Evolutionary conservation across 495 filamentous ascomycete species (phyloP).

Genomic region (Aspergillus biplanus): DNA sequence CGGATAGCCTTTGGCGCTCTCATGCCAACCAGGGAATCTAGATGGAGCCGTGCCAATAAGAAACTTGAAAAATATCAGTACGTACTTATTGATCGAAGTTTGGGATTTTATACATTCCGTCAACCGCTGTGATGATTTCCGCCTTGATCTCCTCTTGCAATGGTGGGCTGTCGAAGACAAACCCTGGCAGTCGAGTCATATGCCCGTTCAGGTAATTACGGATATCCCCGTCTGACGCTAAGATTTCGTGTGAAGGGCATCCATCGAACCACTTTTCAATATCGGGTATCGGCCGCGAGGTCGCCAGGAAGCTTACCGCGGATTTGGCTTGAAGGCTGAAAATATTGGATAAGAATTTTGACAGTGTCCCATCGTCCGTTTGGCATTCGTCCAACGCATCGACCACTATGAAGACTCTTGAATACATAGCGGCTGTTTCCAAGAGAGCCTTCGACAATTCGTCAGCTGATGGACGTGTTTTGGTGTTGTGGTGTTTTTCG

Average conservation of each 20-base stretch:
- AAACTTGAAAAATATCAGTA: conserved; percentile 42
- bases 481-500: conserved; percentile 11
- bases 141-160: conserved; percentile 34
- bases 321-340: conserved; percentile 13
- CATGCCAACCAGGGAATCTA: conserved; percentile 46
- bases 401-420: conserved; percentile 40
- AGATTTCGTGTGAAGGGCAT: conserved; percentile 14
- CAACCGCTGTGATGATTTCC: conserved; percentile 29
- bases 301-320: conserved; percentile 24
- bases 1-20: conserved; percentile 32
- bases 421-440: conserved; percentile 26
- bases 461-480: conserved; percentile 33
- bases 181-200: conserved; percentile 27
- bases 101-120: conserved; percentile 43
- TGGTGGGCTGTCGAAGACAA: conserved; percentile 18
- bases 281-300: conserved; percentile 27
- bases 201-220: conserved; percentile 10
- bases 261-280: conserved; percentile 17
- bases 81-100: conserved; percentile 9
- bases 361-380: conserved; percentile 4
- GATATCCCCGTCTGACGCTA: conserved; percentile 13
- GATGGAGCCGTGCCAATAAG: conserved; percentile 53
- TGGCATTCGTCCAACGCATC: conserved; percentile 47
- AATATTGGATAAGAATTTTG: conserved; percentile 14
- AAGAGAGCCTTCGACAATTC: conserved; percentile 30